Evolutionary conservation across 352 stramenopile genomes (phyloP).

Genomic region (Plasmopara halstedii): DNA sequence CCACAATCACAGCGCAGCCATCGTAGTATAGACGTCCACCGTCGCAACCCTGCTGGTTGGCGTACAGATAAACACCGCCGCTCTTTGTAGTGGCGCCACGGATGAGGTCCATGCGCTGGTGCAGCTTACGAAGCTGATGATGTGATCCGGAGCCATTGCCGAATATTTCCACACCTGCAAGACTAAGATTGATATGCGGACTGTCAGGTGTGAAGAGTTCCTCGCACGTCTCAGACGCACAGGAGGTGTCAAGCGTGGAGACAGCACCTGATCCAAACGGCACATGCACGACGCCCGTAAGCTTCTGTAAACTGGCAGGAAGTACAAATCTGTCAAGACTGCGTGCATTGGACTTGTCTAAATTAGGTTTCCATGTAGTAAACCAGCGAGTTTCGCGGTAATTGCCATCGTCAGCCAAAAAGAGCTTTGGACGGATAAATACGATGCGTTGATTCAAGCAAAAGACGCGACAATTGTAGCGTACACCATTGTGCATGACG

Average conservation of each 20-base stretch:
- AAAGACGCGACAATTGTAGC: conserved; percentile 98
- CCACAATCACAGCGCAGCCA: conserved; percentile 95
- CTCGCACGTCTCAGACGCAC: conserved; percentile 95
- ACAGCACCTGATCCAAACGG: conserved; percentile 81
- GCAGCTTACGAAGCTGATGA: conserved; percentile 94
- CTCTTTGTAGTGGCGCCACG: conserved; percentile 89
- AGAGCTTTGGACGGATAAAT: conserved; percentile 92
- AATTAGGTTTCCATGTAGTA: conserved; percentile 69
- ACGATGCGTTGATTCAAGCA: conserved; percentile 92
- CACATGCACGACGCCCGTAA: conserved; percentile 68
- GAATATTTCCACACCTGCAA: conserved; percentile 96
- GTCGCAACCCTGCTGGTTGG: conserved; percentile 97
- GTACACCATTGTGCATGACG: conserved; percentile 91
- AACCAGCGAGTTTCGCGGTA: conserved; percentile 96
- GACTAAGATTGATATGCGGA: conserved; percentile 91
- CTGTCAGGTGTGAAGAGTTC: conserved; percentile 96
- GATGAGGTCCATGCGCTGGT: conserved; percentile 90
- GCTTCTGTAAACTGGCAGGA: conserved; percentile 71
- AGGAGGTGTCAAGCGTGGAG: conserved; percentile 80
- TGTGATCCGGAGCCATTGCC: conserved; percentile 96
- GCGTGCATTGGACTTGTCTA: conserved; percentile 18
- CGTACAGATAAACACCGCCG: conserved; percentile 98
- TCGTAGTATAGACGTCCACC: conserved; percentile 96
- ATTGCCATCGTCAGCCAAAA: conserved; percentile 96
- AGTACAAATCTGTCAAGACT: conserved; percentile 74